These are phyloP conservation scores for Hibiscus trionum DNA, from an alignment of 345 rosid genomes.

Conservation along the genomic window DNA sequence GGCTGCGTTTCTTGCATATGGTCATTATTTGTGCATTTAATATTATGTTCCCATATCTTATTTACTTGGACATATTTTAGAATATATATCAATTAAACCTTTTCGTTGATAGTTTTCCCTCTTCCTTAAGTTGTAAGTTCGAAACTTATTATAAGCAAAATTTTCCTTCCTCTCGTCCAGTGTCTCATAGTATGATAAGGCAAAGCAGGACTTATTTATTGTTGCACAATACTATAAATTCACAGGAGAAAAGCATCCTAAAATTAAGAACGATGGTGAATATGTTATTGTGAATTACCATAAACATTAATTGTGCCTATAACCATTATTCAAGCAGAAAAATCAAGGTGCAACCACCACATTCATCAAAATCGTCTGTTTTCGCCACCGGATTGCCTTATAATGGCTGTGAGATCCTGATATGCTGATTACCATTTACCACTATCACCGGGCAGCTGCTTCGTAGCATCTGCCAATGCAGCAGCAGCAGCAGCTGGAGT, in stretches of 20 bases:
- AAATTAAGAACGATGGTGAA: not conserved
- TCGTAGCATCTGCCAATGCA: conserved; percentile 48
- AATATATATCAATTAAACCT: too few species aligned
- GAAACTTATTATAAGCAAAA: too few species aligned
- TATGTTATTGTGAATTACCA: not conserved
- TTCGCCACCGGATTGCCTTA: conserved; percentile 5
- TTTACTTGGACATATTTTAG: too few species aligned
- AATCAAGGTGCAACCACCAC: not conserved
- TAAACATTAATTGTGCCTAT: too few species aligned
- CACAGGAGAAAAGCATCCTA: not conserved
- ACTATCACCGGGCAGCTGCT: conserved; percentile 30
- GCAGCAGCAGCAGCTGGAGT: conserved; percentile 40
- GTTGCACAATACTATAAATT: not conserved
- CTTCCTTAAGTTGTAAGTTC: too few species aligned
- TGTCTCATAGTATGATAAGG: too few species aligned
- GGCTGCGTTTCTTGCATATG: too few species aligned
- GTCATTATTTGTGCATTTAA: too few species aligned
- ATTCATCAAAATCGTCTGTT: not conserved
- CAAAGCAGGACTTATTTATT: not conserved
- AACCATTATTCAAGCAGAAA: not conserved
- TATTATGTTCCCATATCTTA: too few species aligned
- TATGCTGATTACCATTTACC: conserved; percentile 28
- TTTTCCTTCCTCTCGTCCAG: too few species aligned
- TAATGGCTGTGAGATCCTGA: conserved; percentile 29
- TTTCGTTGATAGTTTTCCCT: too few species aligned